Conservation (phyloP, 2,329 filamentous ascomycete species). For the Paraphaeosphaeria minitans region DNA sequence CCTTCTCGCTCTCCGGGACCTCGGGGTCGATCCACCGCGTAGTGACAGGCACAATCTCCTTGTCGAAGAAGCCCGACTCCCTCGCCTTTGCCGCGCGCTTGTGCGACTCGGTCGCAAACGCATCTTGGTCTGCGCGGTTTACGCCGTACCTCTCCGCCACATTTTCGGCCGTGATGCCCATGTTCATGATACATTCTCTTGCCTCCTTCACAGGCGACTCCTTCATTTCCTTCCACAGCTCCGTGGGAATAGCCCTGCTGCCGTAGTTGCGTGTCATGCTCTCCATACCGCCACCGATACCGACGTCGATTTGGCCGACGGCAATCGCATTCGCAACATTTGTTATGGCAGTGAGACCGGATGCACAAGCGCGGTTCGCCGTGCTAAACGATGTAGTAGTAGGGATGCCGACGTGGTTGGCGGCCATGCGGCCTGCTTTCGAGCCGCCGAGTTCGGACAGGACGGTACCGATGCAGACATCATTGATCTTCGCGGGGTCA, state of each 20-base stretch:
- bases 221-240: slow-evolving; percentile 76
- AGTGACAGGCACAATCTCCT: slow-evolving; percentile 79
- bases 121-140: slow-evolving; percentile 77
- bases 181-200: slow-evolving; percentile 88
- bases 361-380: slow-evolving; percentile 85
- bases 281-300: slow-evolving; percentile 90
- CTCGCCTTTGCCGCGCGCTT: slow-evolving; percentile 73
- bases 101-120: slow-evolving; percentile 78
- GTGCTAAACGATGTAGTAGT: slow-evolving; percentile 79
- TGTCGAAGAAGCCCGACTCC: slow-evolving; percentile 70
- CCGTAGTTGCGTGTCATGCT: slow-evolving; percentile 95
- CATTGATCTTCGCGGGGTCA: slow-evolving; percentile 71
- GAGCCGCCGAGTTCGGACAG: slow-evolving; percentile 87
- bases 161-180: slow-evolving; percentile 91
- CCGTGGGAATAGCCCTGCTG: slow-evolving; percentile 78
- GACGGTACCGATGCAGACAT: slow-evolving; percentile 86
- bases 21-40: slow-evolving; percentile 72
- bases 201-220: slow-evolving; percentile 70
- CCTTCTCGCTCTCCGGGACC: slow-evolving; percentile 54
- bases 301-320: slow-evolving; percentile 72
- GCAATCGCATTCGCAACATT: slow-evolving; percentile 75
- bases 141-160: slow-evolving; percentile 80
- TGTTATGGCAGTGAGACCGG: slow-evolving; percentile 77
- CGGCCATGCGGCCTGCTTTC: slow-evolving; percentile 90
- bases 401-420: slow-evolving; percentile 81